phyloP scores from a whole-genome alignment of 768 basidiomycete species.

The Paxillus ammoniavirescens region DNA sequence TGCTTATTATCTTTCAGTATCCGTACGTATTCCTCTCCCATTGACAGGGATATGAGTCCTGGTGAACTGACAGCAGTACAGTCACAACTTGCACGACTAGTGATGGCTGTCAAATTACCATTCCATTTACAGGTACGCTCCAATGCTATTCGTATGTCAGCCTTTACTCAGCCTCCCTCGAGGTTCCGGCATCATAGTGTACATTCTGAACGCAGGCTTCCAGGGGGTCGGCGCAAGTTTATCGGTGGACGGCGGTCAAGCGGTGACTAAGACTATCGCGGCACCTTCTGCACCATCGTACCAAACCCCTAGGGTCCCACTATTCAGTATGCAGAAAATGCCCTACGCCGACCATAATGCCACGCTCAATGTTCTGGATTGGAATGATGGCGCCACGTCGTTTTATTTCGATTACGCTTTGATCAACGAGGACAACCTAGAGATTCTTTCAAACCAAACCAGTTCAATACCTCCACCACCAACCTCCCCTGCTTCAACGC shows the following conservation, averaged over 20 bases:
- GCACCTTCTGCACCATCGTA: conserved; percentile 1
- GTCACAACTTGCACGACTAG: neutral
- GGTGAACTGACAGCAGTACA: neutral
- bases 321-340: conserved; percentile 1
- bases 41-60: too few species aligned
- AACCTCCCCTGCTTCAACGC: too few species aligned
- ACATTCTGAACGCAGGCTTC: conserved; percentile 1
- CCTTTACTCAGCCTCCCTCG: neutral
- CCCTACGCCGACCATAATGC: neutral
- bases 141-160: neutral
- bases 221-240: conserved; percentile 1
- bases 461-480: neutral
- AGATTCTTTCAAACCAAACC: neutral
- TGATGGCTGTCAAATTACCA: neutral
- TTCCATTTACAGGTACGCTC: too few species aligned
- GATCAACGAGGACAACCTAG: neutral
- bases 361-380: conserved; percentile 1
- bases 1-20: neutral
- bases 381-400: neutral
- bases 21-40: neutral
- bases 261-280: neutral
- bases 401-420: conserved; percentile 4
- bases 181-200: conserved; percentile 5
- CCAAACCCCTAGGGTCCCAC: neutral
- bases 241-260: neutral